Conservation (phyloP, 2,329 filamentous ascomycete species). For the Botryotinia globosa region DNA sequence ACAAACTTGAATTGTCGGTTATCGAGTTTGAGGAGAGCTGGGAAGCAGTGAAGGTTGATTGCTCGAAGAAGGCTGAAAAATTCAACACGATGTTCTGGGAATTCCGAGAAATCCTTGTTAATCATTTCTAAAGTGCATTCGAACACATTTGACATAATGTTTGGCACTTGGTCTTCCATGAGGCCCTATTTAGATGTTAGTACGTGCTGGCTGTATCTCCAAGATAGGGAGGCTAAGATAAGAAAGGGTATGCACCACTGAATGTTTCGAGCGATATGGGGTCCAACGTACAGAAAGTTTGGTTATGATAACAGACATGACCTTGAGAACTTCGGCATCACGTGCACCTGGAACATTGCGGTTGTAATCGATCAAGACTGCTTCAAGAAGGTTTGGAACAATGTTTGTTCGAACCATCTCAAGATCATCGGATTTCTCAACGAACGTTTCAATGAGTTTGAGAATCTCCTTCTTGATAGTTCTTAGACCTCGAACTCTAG, state of each 20-base stretch:
- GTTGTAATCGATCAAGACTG: conserved; percentile 93
- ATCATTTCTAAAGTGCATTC: conserved; percentile 99
- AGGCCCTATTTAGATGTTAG: conserved; percentile 58
- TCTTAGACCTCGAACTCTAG: conserved; percentile 87
- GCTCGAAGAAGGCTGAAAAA: conserved; percentile 97
- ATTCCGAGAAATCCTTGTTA: conserved; percentile 99
- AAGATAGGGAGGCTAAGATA: conserved; percentile 21
- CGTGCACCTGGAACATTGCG: conserved; percentile 93
- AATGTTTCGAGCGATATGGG: conserved; percentile 47
- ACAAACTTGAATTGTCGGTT: conserved; percentile 98
- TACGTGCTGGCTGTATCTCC: conserved; percentile 2
- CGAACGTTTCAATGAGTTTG: conserved; percentile 96
- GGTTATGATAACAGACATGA: conserved; percentile 95
- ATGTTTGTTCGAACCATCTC: conserved; percentile 91
- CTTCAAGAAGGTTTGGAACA: conserved; percentile 92
- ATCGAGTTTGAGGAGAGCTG: conserved; percentile 86
- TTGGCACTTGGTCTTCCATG: conserved; percentile 97
- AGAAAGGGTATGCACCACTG: conserved; percentile 41
- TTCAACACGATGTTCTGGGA: conserved; percentile 97
- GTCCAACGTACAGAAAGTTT: conserved; percentile 85
- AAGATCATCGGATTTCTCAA: conserved; percentile 95
- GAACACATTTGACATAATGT: conserved; percentile 98
- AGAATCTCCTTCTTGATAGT: conserved; percentile 99
- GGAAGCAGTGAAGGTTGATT: conserved; percentile 97
- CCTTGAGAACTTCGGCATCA: conserved; percentile 93